Percentiles rank a stretch among this genome's conserved stretches.
phyloP scores from a whole-genome alignment of 169 alveolate species.

The Cryptosporidium tyzzeri region DNA sequence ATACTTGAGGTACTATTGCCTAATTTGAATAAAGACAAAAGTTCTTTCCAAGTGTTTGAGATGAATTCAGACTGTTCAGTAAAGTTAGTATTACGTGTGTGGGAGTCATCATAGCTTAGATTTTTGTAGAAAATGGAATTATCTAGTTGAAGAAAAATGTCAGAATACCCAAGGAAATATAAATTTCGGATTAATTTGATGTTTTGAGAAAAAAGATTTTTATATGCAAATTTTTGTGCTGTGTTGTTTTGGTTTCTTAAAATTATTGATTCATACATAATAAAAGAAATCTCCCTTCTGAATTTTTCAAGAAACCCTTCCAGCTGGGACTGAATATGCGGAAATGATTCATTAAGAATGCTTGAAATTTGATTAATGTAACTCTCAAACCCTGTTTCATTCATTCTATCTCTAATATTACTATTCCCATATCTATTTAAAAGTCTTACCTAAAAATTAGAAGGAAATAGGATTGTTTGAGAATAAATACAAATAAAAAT shows the following conservation, averaged over 20 bases:
- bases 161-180: slow-evolving; percentile 30
- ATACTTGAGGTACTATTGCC: neutral
- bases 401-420: neutral
- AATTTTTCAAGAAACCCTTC: slow-evolving; percentile 30
- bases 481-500: neutral
- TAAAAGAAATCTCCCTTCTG: slow-evolving; percentile 3
- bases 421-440: slow-evolving; percentile 1
- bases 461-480: neutral
- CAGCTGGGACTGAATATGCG: slow-evolving; percentile 26
- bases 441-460: neutral
- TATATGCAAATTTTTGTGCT: neutral
- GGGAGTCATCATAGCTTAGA: neutral
- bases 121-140: slow-evolving; percentile 8
- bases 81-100: neutral
- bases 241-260: neutral
- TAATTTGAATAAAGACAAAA: neutral
- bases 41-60: slow-evolving; percentile 25
- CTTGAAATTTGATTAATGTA: slow-evolving; percentile 2
- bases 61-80: slow-evolving; percentile 34
- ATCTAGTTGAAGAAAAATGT: slow-evolving; percentile 15
- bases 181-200: slow-evolving; percentile 12
- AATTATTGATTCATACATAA: slow-evolving; percentile 18
- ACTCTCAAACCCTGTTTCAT: neutral
- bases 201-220: neutral
- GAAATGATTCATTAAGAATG: slow-evolving; percentile 25